Conservation (phyloP, 116 monocot species). For the Posidonia oceanica region DNA sequence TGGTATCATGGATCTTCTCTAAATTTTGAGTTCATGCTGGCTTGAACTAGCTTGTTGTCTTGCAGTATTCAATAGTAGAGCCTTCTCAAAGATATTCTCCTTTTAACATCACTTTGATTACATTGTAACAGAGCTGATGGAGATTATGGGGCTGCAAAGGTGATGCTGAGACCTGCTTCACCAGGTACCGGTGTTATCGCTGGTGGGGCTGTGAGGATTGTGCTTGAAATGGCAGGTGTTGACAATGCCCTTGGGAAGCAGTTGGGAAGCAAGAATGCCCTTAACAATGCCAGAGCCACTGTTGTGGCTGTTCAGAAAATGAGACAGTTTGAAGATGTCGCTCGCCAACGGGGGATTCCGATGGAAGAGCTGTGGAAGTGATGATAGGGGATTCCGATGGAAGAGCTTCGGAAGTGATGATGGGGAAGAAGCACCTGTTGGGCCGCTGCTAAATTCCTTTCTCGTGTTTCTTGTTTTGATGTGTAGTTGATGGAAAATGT, state of each 20-base stretch:
- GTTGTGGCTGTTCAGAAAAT: constrained; percentile 64
- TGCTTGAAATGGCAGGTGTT: constrained; percentile 94
- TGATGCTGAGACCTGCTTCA: constrained; percentile 94
- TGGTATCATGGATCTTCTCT: too few species aligned
- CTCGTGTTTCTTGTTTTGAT: too few species aligned
- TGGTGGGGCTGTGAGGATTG: constrained; percentile 77
- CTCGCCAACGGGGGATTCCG: constrained; percentile 73
- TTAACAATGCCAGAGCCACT: constrained; percentile 91
- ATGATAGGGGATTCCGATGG: constrained; percentile 67
- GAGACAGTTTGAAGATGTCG: constrained; percentile 69
- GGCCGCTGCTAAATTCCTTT: too few species aligned
- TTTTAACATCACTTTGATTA: not conserved
- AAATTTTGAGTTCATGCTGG: too few species aligned
- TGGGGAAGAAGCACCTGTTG: too few species aligned
- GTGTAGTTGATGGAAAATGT: too few species aligned
- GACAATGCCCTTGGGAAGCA: constrained; percentile 94
- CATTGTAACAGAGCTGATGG: constrained; percentile 50
- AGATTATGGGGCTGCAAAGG: constrained; percentile 83
- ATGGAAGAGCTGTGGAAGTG: constrained; percentile 91
- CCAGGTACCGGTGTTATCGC: constrained; percentile 91
- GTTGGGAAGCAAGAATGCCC: constrained; percentile 66
- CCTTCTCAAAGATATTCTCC: not conserved
- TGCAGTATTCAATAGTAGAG: not conserved
- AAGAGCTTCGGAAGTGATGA: constrained; percentile 26
- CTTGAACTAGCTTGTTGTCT: too few species aligned